Conservation (phyloP, 441 rosid genomes). For the Euphorbia corollata region DNA sequence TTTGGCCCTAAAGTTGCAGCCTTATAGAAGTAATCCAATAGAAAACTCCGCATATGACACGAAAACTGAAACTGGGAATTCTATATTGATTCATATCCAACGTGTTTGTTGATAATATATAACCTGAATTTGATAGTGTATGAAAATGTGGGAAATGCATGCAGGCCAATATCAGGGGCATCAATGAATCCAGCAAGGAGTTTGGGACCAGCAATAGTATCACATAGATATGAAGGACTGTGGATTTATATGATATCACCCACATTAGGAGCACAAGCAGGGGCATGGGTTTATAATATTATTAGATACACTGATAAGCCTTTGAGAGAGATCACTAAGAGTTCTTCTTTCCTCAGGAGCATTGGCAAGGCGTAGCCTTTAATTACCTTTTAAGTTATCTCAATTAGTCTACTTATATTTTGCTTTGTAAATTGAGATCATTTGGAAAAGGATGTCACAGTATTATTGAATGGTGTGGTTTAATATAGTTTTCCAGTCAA, state of each 20-base stretch:
- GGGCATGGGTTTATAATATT: slow-evolving; percentile 68
- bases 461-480: no score
- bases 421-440: no score
- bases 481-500: no score
- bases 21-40: no score
- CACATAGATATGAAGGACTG: slow-evolving; percentile 37
- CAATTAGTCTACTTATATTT: no score
- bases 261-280: slow-evolving; percentile 58
- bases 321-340: slow-evolving; percentile 63
- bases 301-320: slow-evolving; percentile 80
- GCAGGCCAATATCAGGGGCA: slow-evolving; percentile 77
- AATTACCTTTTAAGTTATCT: no score
- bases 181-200: slow-evolving; percentile 47
- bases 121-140: neutral
- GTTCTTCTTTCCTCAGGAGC: slow-evolving; percentile 53
- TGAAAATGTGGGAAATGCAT: slow-evolving; percentile 6
- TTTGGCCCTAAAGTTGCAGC: no score
- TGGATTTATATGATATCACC: slow-evolving; percentile 69
- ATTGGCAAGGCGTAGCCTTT: slow-evolving; percentile 6
- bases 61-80: no score
- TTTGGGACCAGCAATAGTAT: slow-evolving; percentile 59
- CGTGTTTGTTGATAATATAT: no score
- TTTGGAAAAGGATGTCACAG: no score
- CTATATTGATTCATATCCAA: no score
- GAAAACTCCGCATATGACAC: no score